phyloP scores from a whole-genome alignment of 1,284 basidiomycete species.

The Cryptococcus sp. region DNA sequence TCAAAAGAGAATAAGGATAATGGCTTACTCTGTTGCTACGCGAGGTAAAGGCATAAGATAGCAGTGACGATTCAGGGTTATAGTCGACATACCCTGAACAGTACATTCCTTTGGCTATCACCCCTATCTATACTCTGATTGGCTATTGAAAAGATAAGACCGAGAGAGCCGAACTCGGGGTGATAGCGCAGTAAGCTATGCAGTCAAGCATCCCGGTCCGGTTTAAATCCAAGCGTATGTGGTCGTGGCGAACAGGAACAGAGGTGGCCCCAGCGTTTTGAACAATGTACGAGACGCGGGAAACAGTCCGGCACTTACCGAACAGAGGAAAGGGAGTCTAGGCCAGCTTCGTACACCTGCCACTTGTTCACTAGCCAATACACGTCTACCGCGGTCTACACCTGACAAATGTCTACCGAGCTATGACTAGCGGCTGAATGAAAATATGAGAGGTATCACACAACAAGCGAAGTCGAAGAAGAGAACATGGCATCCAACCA shows the following conservation, averaged over 20 bases:
- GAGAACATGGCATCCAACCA: no score
- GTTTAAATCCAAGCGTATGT: neutral
- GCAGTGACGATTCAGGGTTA: no score
- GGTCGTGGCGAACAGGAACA: neutral
- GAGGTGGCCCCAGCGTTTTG: neutral
- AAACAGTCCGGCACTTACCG: neutral
- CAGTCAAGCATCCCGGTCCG: neutral
- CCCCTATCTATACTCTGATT: neutral
- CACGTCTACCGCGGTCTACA: no score
- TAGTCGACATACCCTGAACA: no score
- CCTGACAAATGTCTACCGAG: no score
- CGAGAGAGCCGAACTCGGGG: no score
- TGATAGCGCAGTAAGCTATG: neutral
- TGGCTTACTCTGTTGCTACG: neutral
- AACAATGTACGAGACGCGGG: neutral
- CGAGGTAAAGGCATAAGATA: neutral
- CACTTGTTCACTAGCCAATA: no score
- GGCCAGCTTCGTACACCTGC: no score
- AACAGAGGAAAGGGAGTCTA: neutral
- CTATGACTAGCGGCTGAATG: no score
- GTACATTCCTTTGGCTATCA: neutral
- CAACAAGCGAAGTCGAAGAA: no score
- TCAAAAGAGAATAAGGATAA: neutral
- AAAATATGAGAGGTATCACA: no score
- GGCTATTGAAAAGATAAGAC: neutral